Base-by-base conservation (phyloP, 1,284 basidiomycete genomes). In the Apiotrichum montevideense region DNA sequence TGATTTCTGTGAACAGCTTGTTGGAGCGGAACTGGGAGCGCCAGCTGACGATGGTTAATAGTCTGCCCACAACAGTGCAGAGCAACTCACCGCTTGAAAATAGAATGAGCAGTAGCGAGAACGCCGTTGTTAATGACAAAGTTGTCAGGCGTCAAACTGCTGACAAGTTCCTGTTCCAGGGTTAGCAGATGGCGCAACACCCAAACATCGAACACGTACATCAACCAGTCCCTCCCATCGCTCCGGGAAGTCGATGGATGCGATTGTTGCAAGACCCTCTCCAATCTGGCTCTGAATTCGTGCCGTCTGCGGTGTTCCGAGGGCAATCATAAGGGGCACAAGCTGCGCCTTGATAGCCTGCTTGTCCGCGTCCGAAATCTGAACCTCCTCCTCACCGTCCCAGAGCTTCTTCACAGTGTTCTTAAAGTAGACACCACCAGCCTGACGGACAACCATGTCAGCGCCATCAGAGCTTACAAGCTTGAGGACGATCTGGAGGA, bases 71-170 rank as follows among this genome's bases (percentile, higher is more conserved):
- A 39, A 39, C 37, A 61, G 59, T 29, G 29, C 29, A 6, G 29
- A 29, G 29, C 29, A 15, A 37, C 70, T 51, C 41, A 72, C 63
- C 86, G 84, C 54, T 85, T 83, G 79, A 97, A 98, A 69, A 98
- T 98, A 43, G 91, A 93, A 75, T 98, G 95, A 0, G 92, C 90
- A 0, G 94, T 94, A 66, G 95, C 85, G 40, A 99, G 82, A 7
- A 98, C 88, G 54, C 88, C 90, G 41, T 93, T 81, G 72, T 97
- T 95, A 65, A 91, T 76, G 62, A 86, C 85, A 73, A 89, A 92
- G 70, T 97, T 85, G 15, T 85, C 82, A 8, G 81, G 77, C 11
- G 88, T 86, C 44, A 94, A 80, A 56, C 89, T 89, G 49, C 78
- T 71, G 46, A 94, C 88, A 47, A 96, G 84, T 85, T 91, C 87